Evolutionary conservation across 495 filamentous ascomycete species (phyloP).

Genomic region (Xylaria sp.): DNA sequence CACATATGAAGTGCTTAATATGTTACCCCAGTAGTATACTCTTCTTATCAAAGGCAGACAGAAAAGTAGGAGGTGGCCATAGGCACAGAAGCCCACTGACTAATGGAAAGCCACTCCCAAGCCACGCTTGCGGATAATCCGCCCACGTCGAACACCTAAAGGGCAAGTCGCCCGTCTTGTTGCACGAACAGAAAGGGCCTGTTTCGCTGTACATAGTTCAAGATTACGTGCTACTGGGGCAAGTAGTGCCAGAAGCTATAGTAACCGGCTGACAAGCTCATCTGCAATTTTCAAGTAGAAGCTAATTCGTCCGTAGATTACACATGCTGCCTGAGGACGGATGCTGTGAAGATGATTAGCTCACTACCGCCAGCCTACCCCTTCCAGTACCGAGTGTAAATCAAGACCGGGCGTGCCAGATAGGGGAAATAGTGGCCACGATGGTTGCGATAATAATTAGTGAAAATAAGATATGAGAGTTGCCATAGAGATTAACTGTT

Average conservation of each 20-base stretch:
- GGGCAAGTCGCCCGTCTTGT: conserved; percentile 26
- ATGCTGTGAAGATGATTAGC: neutral
- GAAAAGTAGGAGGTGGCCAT: neutral
- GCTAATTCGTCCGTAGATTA: neutral
- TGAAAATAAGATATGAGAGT: neutral
- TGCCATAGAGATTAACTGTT: neutral
- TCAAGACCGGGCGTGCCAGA: no score
- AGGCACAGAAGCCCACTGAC: neutral
- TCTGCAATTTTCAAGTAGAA: conserved; percentile 14
- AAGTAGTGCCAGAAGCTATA: conserved; percentile 22
- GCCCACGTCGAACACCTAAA: conserved; percentile 23
- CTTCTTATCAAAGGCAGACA: neutral
- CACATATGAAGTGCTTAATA: neutral
- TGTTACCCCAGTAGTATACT: neutral
- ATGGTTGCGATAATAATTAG: neutral
- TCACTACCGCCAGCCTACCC: neutral
- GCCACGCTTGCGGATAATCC: conserved; percentile 23
- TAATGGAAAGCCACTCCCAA: neutral
- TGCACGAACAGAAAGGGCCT: neutral
- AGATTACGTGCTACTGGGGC: conserved; percentile 32
- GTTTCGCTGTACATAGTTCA: conserved; percentile 20
- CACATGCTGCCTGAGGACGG: neutral
- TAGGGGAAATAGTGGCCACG: neutral
- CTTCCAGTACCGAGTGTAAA: neutral
- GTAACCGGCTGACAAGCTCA: conserved; percentile 26